Evolutionary conservation across 257 asterid species (phyloP).

Genomic region (Nicotiana attenuata): DNA sequence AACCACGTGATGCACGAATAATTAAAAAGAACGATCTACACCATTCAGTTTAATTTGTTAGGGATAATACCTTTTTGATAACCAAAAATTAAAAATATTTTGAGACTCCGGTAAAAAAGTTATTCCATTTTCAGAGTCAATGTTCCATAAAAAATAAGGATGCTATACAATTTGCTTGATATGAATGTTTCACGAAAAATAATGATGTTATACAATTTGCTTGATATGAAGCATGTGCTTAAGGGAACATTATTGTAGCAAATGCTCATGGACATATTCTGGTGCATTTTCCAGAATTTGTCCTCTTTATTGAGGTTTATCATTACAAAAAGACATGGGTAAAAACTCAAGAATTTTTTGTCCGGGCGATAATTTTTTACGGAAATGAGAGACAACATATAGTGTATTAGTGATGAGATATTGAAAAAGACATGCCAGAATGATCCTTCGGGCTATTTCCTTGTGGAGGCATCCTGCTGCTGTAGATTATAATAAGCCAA

Average conservation of each 20-base stretch:
- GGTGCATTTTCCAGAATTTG: conserved; percentile 60
- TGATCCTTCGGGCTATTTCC: conserved; percentile 83
- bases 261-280: conserved; percentile 34
- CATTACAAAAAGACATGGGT: conserved; percentile 44
- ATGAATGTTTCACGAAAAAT: too few relatives aligned
- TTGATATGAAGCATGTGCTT: too few relatives aligned
- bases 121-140: too few relatives aligned
- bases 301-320: conserved; percentile 71
- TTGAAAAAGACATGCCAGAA: conserved; percentile 54
- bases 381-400: conserved; percentile 67
- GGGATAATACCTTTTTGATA: too few relatives aligned
- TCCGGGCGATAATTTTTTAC: conserved; percentile 75
- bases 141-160: too few relatives aligned
- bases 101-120: too few relatives aligned
- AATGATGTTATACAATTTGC: too few relatives aligned
- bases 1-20: too few relatives aligned
- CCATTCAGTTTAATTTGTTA: too few relatives aligned
- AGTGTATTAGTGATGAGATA: conserved; percentile 71
- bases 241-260: conserved; percentile 13
- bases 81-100: too few relatives aligned
- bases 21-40: too few relatives aligned
- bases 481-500: conserved; percentile 63
- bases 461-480: conserved; percentile 57
- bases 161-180: too few relatives aligned
- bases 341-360: conserved; percentile 79